These are phyloP conservation scores for Acer yangbiense DNA, from an alignment of 345 rosid species.

Conservation along the genomic window DNA sequence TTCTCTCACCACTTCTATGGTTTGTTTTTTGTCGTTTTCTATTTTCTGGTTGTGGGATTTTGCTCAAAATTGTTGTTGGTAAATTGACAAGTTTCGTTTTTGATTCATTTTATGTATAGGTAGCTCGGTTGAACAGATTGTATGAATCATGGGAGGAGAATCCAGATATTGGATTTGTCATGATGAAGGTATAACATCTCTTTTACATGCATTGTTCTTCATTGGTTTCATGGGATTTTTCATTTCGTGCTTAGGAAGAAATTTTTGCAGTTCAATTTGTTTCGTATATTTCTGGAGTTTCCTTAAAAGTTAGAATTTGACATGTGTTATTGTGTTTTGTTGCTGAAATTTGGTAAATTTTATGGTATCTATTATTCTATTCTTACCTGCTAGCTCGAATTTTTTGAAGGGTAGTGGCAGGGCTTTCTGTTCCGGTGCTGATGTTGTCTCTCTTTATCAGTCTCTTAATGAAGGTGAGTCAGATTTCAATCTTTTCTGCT, in stretches of 20 bases:
- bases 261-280: not conserved
- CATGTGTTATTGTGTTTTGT: conserved; percentile 8
- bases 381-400: conserved; percentile 37
- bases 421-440: conserved; percentile 88
- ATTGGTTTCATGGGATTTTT: not conserved
- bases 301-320: not conserved
- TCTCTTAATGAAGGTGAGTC: conserved; percentile 61
- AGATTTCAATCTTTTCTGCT: conserved; percentile 6
- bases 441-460: conserved; percentile 61
- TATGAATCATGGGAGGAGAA: conserved; percentile 98
- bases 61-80: not conserved
- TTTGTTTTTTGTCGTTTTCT: conserved; percentile 17
- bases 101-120: conserved; percentile 37
- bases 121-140: conserved; percentile 67
- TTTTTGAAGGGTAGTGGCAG: conserved; percentile 76
- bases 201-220: not conserved
- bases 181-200: conserved; percentile 67
- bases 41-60: not conserved
- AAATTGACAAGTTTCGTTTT: conserved; percentile 1
- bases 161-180: conserved; percentile 75
- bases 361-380: not conserved
- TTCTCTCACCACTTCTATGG: conserved; percentile 77
- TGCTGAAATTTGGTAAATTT: conserved; percentile 15
- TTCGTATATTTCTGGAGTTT: not conserved
- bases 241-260: too few relatives aligned